Evolutionary conservation across 2,329 filamentous ascomycete species (phyloP).

Genomic region (Periconia digitata): DNA sequence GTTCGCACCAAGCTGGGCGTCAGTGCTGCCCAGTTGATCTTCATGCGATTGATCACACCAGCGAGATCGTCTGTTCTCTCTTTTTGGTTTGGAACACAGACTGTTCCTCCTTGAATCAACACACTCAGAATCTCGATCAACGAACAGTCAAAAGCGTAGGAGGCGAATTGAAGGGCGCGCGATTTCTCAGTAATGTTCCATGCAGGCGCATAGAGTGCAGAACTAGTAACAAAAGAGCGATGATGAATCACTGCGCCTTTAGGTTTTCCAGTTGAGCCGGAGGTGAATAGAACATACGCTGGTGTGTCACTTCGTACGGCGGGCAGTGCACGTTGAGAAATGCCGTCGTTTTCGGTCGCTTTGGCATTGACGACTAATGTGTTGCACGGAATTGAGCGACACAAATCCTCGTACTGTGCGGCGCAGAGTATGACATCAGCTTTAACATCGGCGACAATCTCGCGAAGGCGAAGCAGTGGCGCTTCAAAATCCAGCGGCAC

Average conservation of each 20-base stretch:
- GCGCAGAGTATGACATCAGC: slow-evolving; percentile 32
- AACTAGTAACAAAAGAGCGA: slow-evolving; percentile 55
- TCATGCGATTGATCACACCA: slow-evolving; percentile 41
- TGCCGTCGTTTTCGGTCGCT: slow-evolving; percentile 38
- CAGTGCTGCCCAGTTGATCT: slow-evolving; percentile 47
- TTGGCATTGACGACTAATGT: slow-evolving; percentile 39
- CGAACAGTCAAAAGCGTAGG: slow-evolving; percentile 50
- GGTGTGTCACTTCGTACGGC: slow-evolving; percentile 49
- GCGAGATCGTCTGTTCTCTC: slow-evolving; percentile 50
- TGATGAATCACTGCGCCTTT: slow-evolving; percentile 67
- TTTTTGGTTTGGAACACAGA: slow-evolving; percentile 53
- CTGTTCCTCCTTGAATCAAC: slow-evolving; percentile 49
- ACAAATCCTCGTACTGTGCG: slow-evolving; percentile 24
- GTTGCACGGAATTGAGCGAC: slow-evolving; percentile 27
- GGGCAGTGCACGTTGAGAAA: slow-evolving; percentile 14
- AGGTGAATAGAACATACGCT: slow-evolving; percentile 65
- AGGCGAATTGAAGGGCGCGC: slow-evolving; percentile 57
- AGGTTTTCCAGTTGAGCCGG: slow-evolving; percentile 58
- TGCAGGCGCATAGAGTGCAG: slow-evolving; percentile 24
- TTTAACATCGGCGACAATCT: slow-evolving; percentile 36
- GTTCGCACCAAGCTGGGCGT: slow-evolving; percentile 46
- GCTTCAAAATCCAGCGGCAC: slow-evolving; percentile 43
- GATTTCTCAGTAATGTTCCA: slow-evolving; percentile 52
- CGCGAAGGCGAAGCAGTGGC: slow-evolving; percentile 37
- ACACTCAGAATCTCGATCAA: slow-evolving; percentile 52